Percentiles rank a stretch among this genome's conserved stretches.
These are phyloP conservation scores for Penicillium sp. DNA, from an alignment of 2,329 filamentous ascomycete species.

Conservation along the genomic window DNA sequence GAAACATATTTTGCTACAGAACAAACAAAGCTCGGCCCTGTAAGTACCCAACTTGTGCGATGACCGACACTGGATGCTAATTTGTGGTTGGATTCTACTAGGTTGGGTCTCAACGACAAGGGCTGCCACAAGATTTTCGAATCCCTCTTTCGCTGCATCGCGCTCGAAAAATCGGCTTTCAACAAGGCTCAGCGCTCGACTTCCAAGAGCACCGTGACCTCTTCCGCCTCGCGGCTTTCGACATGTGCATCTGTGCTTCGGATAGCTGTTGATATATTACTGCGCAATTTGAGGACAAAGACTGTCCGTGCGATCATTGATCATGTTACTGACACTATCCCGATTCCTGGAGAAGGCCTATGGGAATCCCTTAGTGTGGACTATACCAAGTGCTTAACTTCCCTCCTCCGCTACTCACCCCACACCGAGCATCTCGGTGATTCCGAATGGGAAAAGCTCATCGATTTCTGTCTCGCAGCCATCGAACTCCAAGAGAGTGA, in stretches of 20 bases:
- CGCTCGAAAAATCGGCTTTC: constrained; percentile 66
- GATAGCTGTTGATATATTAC: constrained; percentile 66
- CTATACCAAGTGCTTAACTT: constrained; percentile 72
- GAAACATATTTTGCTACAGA: constrained; percentile 55
- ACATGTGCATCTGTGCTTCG: constrained; percentile 70
- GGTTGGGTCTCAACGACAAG: constrained; percentile 63
- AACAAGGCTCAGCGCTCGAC: constrained; percentile 55
- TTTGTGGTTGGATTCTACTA: neutral
- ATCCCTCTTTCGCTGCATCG: constrained; percentile 68
- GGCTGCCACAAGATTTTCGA: constrained; percentile 81
- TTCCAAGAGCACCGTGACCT: constrained; percentile 51
- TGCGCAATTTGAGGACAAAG: constrained; percentile 66
- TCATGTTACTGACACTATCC: constrained; percentile 74
- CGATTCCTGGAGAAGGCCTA: constrained; percentile 59
- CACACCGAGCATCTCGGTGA: constrained; percentile 75
- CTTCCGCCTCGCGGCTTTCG: constrained; percentile 58
- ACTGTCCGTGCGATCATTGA: constrained; percentile 76
- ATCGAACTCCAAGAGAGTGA: constrained; percentile 43
- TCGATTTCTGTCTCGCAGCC: constrained; percentile 68
- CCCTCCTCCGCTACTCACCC: constrained; percentile 67
- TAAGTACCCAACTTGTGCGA: constrained; percentile 23
- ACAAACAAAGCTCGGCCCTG: constrained; percentile 44
- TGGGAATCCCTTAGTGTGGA: constrained; percentile 69
- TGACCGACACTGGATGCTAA: constrained; percentile 1
- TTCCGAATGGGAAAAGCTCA: constrained; percentile 65